Base-by-base conservation (phyloP, 2,329 filamentous ascomycete genomes). In the Hortaea sp. region DNA sequence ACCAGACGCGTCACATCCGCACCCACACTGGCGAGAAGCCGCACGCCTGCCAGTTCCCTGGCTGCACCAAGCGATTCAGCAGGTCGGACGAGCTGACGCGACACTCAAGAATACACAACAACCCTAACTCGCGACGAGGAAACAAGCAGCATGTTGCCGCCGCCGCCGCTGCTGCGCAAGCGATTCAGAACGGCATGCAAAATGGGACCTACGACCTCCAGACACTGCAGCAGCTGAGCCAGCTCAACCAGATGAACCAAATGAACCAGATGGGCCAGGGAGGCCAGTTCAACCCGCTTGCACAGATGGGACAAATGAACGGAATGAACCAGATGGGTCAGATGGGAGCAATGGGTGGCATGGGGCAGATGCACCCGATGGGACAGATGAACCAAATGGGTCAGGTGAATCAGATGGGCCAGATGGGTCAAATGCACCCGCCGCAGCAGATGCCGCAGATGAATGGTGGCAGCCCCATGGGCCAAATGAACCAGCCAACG, bases 21-120 rank as follows among this genome's bases (percentile, higher is more conserved):
- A 97, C 92, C 5, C 90, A 98, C 69, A 98, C 90, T 0, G 92
- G 90, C 60, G 90, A 98, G 74, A 98, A 97, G 76, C 90, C 90
- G 41, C 92, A 97, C 63, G 89, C 86, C 52, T 98, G 90, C 78
- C 83, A 87, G 66, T 95, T 90, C 62, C 88, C 88, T 4, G 88
- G 89, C 59, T 97, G 90, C 79, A 90, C 86, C 58, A 97, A 97
- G 72, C 87, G 90, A 61, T 97, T 98, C 73, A 94, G 87, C 54
- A 83, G 90, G 54, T 95, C 90, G 9, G 90, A 98, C 64, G 90
- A 98, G 71, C 76, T 98, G 57, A 98, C 92, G 52, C 83, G 90
- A 51, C 90, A 98, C 71, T 95, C 90, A 65, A 81, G 90, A 66
- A 98, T 98, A 72, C 90, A 98, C 78, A 95, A 87, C 79, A 98